Evolutionary conservation across 169 alveolate species (phyloP).

Genomic region (Cryptosporidium meleagridis): DNA sequence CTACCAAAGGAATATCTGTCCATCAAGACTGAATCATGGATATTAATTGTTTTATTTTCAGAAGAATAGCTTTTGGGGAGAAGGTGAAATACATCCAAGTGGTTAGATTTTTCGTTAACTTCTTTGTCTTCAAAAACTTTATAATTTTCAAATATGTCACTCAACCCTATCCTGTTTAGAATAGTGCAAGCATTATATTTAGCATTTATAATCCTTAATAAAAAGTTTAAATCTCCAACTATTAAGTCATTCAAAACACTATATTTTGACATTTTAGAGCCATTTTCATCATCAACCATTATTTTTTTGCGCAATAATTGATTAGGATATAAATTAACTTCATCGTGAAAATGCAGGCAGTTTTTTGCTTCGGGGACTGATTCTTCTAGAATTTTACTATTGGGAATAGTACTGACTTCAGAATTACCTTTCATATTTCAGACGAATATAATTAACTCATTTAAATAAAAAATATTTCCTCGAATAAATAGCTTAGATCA

Average conservation of each 20-base stretch:
- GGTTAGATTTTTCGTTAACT: neutral
- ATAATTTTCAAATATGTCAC: neutral
- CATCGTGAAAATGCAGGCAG: neutral
- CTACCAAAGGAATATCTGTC: constrained; percentile 15
- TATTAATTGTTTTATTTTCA: neutral
- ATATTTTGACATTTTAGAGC: neutral
- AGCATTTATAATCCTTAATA: neutral
- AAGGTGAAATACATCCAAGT: neutral
- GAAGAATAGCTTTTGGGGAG: neutral
- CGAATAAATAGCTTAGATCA: neutral
- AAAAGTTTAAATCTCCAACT: neutral
- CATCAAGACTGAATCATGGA: constrained; percentile 58
- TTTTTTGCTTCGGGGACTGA: neutral
- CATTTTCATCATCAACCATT: neutral
- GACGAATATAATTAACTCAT: too few species aligned
- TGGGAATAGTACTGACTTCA: neutral
- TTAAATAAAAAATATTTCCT: too few species aligned
- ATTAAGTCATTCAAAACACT: neutral
- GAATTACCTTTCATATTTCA: neutral
- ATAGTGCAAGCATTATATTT: neutral
- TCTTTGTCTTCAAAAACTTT: neutral
- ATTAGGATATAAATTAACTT: neutral
- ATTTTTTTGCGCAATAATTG: neutral
- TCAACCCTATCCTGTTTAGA: neutral
- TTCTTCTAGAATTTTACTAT: neutral